Percentiles rank a stretch among this genome's conserved stretches.
These are phyloP conservation scores for Aspergillus proliferans DNA, from an alignment of 2,329 filamentous ascomycete species.

Conservation along the genomic window DNA sequence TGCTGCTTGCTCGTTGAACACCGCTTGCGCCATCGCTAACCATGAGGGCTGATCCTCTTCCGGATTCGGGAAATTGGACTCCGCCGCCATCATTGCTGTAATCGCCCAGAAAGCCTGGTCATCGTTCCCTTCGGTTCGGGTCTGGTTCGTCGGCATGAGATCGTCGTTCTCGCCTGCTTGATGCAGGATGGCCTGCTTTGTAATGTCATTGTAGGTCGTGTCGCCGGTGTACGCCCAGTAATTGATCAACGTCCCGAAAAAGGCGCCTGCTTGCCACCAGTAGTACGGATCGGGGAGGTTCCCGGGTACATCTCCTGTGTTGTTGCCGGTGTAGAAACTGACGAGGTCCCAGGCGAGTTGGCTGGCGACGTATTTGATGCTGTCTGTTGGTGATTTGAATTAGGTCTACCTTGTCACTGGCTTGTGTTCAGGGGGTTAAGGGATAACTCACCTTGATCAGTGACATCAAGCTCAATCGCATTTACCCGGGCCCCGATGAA, in stretches of 20 bases:
- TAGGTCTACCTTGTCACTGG: neutral
- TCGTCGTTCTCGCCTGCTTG: conserved; percentile 65
- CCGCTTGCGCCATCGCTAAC: conserved; percentile 66
- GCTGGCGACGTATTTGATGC: neutral
- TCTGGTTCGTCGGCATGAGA: conserved; percentile 61
- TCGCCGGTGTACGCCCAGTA: conserved; percentile 28
- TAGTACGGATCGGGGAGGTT: conserved; percentile 39
- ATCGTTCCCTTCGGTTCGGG: conserved; percentile 38
- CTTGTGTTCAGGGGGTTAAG: neutral
- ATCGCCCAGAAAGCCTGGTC: conserved; percentile 71
- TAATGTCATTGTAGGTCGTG: conserved; percentile 24
- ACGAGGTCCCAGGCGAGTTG: conserved; percentile 15
- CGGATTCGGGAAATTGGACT: conserved; percentile 67
- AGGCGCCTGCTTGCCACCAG: conserved; percentile 30
- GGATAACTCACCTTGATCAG: neutral
- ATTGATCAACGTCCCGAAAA: conserved; percentile 24
- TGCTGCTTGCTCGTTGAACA: conserved; percentile 66
- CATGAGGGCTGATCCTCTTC: conserved; percentile 58
- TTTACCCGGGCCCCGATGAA: neutral
- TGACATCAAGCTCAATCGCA: neutral
- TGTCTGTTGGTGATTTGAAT: neutral
- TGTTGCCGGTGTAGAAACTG: conserved; percentile 32
- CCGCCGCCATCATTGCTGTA: conserved; percentile 67
- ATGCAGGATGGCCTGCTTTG: conserved; percentile 59
- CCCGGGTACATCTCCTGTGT: conserved; percentile 41